phyloP scores from a whole-genome alignment of 2,329 filamentous ascomycete species.

The Scytalidium sp. region DNA sequence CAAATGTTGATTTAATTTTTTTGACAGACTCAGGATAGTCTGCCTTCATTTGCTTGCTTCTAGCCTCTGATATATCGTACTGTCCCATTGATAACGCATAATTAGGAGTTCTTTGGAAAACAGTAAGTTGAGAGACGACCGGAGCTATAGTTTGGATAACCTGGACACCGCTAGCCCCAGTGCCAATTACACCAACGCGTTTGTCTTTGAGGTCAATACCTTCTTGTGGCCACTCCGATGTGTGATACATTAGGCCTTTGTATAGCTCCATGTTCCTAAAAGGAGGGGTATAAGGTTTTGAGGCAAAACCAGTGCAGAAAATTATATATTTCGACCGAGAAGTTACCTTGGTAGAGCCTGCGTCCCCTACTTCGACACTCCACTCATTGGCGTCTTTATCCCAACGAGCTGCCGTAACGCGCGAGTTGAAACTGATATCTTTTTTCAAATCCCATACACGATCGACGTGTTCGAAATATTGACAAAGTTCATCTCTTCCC shows the following conservation, averaged over 20 bases:
- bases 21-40: constrained; percentile 39
- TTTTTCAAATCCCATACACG: constrained; percentile 39
- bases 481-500: constrained; percentile 34
- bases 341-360: not conserved
- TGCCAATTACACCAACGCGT: constrained; percentile 52
- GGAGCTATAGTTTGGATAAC: constrained; percentile 25
- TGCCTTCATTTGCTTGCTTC: constrained; percentile 26
- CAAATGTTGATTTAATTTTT: constrained; percentile 40
- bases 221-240: constrained; percentile 18
- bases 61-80: constrained; percentile 12
- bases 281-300: constrained; percentile 19
- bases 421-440: constrained; percentile 35
- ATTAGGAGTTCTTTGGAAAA: constrained; percentile 58
- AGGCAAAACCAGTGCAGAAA: constrained; percentile 19
- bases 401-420: constrained; percentile 37
- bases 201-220: constrained; percentile 46
- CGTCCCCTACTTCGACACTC: constrained; percentile 27
- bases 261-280: constrained; percentile 20
- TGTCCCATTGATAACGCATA: constrained; percentile 57
- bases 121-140: constrained; percentile 36
- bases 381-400: constrained; percentile 33
- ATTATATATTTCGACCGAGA: constrained; percentile 16
- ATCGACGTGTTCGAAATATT: constrained; percentile 46
- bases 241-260: constrained; percentile 22
- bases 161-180: constrained; percentile 23